A percentile compares a stretch with the other conserved stretches of the same genome.
These are phyloP conservation scores for Zostera marina DNA, from an alignment of 116 monocot species.

Conservation along the genomic window DNA sequence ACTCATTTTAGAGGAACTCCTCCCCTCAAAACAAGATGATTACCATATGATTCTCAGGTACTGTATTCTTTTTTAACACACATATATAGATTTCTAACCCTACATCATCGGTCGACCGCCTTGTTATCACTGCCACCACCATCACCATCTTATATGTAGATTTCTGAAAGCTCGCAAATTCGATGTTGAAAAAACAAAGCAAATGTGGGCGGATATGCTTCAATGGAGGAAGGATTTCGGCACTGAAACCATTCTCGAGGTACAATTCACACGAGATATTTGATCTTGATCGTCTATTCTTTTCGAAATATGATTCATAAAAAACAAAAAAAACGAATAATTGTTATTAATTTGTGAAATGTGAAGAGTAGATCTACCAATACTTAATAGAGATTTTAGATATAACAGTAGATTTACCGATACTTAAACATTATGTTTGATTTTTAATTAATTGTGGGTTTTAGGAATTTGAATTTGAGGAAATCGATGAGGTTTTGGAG, in stretches of 20 bases:
- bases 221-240: slow-evolving; percentile 97
- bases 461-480: slow-evolving; percentile 83
- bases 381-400: no score
- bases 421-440: no score
- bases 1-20: slow-evolving; percentile 19
- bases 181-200: slow-evolving; percentile 88
- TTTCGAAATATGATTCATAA: no score
- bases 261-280: no score
- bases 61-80: background rate
- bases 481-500: slow-evolving; percentile 62
- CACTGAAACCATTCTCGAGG: slow-evolving; percentile 66
- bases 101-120: background rate
- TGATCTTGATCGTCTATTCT: no score
- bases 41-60: slow-evolving; percentile 31
- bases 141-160: slow-evolving; percentile 20
- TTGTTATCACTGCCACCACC: background rate
- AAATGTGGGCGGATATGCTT: slow-evolving; percentile 98
- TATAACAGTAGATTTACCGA: no score
- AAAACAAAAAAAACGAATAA: no score
- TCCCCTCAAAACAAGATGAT: slow-evolving; percentile 27
- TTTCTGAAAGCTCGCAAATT: slow-evolving; percentile 92
- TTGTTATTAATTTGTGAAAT: no score
- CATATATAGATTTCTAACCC: background rate
- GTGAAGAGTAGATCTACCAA: no score
- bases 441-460: no score